Evolutionary conservation across 2,329 filamentous ascomycete species (phyloP).

Genomic region (Ceratocystis destructans): DNA sequence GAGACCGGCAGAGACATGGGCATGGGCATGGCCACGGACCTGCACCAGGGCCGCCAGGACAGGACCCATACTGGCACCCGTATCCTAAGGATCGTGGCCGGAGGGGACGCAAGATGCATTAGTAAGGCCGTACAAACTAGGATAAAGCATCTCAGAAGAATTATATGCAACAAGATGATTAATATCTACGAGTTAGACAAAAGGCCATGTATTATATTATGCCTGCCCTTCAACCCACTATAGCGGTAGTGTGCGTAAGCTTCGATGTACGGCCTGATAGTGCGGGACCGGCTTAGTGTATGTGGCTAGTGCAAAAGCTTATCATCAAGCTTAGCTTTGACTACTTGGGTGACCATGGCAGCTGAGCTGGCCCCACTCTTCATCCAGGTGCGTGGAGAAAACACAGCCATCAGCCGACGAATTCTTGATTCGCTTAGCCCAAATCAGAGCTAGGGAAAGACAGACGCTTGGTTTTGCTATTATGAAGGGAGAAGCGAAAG

Average conservation of each 20-base stretch:
- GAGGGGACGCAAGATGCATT: slow-evolving; percentile 16
- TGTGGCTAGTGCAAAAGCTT: background rate
- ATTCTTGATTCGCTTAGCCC: background rate
- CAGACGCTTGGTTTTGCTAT: background rate
- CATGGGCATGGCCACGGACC: slow-evolving; percentile 10
- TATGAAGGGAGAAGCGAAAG: background rate
- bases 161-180: background rate
- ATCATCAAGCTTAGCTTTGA: background rate
- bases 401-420: background rate
- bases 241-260: background rate
- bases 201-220: too few species aligned
- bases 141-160: too few species aligned
- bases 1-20: slow-evolving; percentile 11
- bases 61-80: slow-evolving; percentile 17
- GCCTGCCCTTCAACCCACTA: background rate
- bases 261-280: background rate
- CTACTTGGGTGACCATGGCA: background rate
- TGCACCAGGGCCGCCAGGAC: slow-evolving; percentile 13
- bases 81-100: slow-evolving; percentile 15
- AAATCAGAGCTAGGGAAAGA: background rate
- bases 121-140: background rate
- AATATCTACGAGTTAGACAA: background rate
- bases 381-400: too few species aligned
- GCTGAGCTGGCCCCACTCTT: background rate
- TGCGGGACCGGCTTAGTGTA: background rate